Percentiles rank a stretch among this genome's conserved stretches.
Conservation (phyloP, 2,329 filamentous ascomycete species). For the Pseudogymnoascus destructans region DNA sequence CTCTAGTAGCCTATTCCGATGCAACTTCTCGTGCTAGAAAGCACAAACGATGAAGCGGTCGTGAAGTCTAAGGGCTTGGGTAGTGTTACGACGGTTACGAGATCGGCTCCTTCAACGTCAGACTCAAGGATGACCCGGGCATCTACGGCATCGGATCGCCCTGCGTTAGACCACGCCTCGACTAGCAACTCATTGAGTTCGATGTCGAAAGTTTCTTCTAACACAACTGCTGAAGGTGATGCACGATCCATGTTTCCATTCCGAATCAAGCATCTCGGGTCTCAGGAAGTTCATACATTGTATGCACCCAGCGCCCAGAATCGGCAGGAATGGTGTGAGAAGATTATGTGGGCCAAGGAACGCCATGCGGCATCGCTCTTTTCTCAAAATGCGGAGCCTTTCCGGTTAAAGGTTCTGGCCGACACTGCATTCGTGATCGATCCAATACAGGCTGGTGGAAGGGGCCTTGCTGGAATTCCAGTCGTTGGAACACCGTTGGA, state of each 20-base stretch:
- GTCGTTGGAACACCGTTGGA: slow-evolving; percentile 88
- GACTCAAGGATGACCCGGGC: slow-evolving; percentile 35
- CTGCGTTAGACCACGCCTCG: slow-evolving; percentile 52
- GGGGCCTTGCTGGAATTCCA: slow-evolving; percentile 47
- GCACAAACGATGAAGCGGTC: slow-evolving; percentile 80
- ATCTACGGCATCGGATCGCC: slow-evolving; percentile 28
- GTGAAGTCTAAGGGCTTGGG: slow-evolving; percentile 51
- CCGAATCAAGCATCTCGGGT: slow-evolving; percentile 86
- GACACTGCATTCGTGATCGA: slow-evolving; percentile 86
- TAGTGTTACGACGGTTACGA: slow-evolving; percentile 47
- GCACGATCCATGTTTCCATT: slow-evolving; percentile 64
- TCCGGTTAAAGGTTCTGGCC: slow-evolving; percentile 79
- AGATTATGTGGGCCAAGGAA: slow-evolving; percentile 90
- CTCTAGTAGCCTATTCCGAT: slow-evolving; percentile 69
- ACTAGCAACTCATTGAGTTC: slow-evolving; percentile 55
- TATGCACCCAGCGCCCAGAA: slow-evolving; percentile 67
- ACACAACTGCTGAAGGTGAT: slow-evolving; percentile 34
- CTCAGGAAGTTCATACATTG: slow-evolving; percentile 73
- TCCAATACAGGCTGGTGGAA: slow-evolving; percentile 42
- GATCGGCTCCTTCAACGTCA: slow-evolving; percentile 48
- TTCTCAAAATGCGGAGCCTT: slow-evolving; percentile 90
- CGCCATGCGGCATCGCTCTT: slow-evolving; percentile 79
- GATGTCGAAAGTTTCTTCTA: slow-evolving; percentile 30
- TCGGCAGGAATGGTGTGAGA: slow-evolving; percentile 79
- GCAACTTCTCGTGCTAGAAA: slow-evolving; percentile 87